Base-by-base conservation (phyloP, 1,284 basidiomycete genomes). In the Ustilago crameri region DNA sequence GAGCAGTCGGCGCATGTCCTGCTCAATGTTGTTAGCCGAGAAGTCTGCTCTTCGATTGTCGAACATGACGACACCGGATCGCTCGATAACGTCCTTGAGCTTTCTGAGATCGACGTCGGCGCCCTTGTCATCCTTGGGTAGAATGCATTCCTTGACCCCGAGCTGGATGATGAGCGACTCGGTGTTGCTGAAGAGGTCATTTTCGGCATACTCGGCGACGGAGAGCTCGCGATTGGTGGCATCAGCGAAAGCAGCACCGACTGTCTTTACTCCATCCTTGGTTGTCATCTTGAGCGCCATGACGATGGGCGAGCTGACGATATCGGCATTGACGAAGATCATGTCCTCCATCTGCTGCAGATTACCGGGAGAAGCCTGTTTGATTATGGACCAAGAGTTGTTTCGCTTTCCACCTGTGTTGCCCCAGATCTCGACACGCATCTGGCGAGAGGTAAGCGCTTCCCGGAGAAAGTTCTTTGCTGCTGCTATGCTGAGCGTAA, bases 101-200 rank as follows among this genome's bases (percentile, higher is more conserved):
- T 81, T 38, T 94, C 89, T 23, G 18, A 82, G 66, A 47, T 98
- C 95, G 61, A 93, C 87, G 81, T 98, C 93, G 32, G 82, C 82
- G 37, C 79, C 72, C 67, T 86, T 86, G 49, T 87, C 87, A 68
- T 87, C 86, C 3, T 83, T 84, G n/a, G 87, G 85, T 8, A 89
- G 62, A 35, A 89, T 71, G 30, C 93, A 94, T 84, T 99, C 96
- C 83, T 98, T 98, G 43, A 95, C 93, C 2, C 93, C 95, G 1
- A 98, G 88, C 84, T 98, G 96, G 65, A 98, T 98, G 46, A 98
- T 86, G 15, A 98, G 88, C 3, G 93, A 95, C 92, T 98, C 95
- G 3, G 91, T 91, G 81, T 98, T 98, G 1, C 93, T 94, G 84
- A 95, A 98, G 12, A 95, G 86, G 68, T 98, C 96, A 77, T 95